Conservation (phyloP, 495 filamentous ascomycete genomes). For the Penicillium argentinense region DNA sequence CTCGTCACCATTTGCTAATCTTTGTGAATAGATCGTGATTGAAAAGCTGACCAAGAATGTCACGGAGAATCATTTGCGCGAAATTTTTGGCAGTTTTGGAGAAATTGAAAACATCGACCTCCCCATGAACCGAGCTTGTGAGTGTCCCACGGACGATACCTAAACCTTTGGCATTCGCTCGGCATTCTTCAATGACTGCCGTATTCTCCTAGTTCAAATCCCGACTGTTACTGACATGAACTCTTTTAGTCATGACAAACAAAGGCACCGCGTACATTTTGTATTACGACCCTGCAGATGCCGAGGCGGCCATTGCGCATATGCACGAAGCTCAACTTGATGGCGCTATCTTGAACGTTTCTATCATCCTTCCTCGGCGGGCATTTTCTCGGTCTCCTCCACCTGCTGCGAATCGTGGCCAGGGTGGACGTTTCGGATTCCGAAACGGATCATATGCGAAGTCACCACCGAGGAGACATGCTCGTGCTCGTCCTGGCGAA, state of each 20-base stretch:
- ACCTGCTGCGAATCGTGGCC: slow-evolving; percentile 29
- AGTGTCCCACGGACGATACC: slow-evolving; percentile 19
- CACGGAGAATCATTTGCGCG: slow-evolving; percentile 78
- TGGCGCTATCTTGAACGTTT: slow-evolving; percentile 83
- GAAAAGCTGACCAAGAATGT: slow-evolving; percentile 97
- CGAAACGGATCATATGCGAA: slow-evolving; percentile 33
- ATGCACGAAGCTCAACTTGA: slow-evolving; percentile 99
- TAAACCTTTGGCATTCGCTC: too few relatives aligned
- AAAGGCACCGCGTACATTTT: slow-evolving; percentile 94
- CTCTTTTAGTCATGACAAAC: slow-evolving; percentile 75
- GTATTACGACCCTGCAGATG: slow-evolving; percentile 73
- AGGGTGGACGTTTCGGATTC: slow-evolving; percentile 32
- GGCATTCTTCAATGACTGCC: too few relatives aligned
- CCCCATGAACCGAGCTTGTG: slow-evolving; percentile 85
- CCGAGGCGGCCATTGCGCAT: slow-evolving; percentile 86
- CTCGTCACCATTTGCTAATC: neutral
- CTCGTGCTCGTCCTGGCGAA: slow-evolving; percentile 38
- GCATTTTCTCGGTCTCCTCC: slow-evolving; percentile 54
- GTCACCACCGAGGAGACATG: slow-evolving; percentile 40
- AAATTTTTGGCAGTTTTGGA: slow-evolving; percentile 91
- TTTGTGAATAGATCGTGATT: slow-evolving; percentile 71
- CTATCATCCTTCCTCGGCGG: slow-evolving; percentile 87
- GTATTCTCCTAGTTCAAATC: neutral
- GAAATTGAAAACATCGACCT: slow-evolving; percentile 83
- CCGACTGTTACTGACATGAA: too few relatives aligned